Evolutionary conservation across 169 alveolate genomes (phyloP), one percentile per base, ranked within the genome.

Genomic region (Eimeria falciformis): DNA sequence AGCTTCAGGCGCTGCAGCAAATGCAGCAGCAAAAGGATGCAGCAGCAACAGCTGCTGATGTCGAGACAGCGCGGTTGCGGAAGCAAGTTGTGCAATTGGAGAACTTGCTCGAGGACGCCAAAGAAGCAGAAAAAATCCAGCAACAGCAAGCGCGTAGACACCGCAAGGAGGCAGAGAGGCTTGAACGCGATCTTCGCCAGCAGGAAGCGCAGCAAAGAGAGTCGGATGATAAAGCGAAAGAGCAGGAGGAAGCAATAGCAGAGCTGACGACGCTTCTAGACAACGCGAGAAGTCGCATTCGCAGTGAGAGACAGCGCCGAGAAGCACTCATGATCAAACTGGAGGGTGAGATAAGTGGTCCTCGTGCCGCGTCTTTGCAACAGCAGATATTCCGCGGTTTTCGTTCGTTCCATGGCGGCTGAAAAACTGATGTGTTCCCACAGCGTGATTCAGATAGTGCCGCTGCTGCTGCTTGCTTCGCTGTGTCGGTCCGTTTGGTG

Each of bases 281-380:
- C 23, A 79, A 79, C 56, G 89, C 89, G 33, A 11, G 89, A 23
- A 55, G 73, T 33, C 89, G 89, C 56, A 79, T 79, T 29, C 37
- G 89, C 55, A 27, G 55, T 55, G 89, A 79, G 55, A 29, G 89
- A 45, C 89, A 79, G 89, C 89, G 89, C 37, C 50, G n/a, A 29
- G 89, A 79, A 56, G 89, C 75, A 27, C 40, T 79, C 45, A 55
- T 79, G 75, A 43, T 56, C 55, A 79, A 79, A 21, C 21, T 79
- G 73, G 89, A 79, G 55, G 89, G 89, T 79, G 73, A 79, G 75
- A 53, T 1, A 1, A 53, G 40, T 33, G 40, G 40, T 33, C 40
- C 40, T 33, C 40, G 2, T 33, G 40, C 40, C 40, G 40, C 40
- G 40, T 33, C 40, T 33, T 33, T 2, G 40, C 40, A 33, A 2